Base-by-base conservation (phyloP, 2,329 filamentous ascomycete genomes). In the Helotiales sp. region DNA sequence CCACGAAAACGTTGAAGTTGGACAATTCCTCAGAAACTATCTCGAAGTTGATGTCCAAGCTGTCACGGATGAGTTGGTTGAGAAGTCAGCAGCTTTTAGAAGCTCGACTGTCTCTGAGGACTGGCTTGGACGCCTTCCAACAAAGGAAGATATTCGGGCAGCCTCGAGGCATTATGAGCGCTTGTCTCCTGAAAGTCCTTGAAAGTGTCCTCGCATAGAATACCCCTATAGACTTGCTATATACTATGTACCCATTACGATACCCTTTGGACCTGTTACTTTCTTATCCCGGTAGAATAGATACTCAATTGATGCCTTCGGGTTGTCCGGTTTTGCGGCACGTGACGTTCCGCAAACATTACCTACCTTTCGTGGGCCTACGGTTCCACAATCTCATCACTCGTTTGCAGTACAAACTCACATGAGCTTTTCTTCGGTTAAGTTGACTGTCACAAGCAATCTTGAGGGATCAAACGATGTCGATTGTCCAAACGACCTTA, bases 1-100 rank as follows among this genome's bases (percentile, higher is more conserved):
- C 72, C 87, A 96, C 54, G 95, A 99, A 78, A 99, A 99, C 71
- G 98, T 88, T 0, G 92, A 98, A 25, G 82, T 99, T 1, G 95
- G 95, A 31, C 78, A 82, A 44, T 99, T 97, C 72, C 75, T 99
- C 57, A 79, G 85, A 7, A 77, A 85, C 8, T 99, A 95, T 69
- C 81, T 99, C 0, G 83, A 83, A 49, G 84, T 98, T 1, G 87
- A 97, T 70, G 84, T 96, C 1, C 83, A 90, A 1, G 79, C 79
- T 30, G 85, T 98, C 55, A 97, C 93, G 0, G 77, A 84, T 68
- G 87, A 95, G 73, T 76, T 99, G 44, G 54, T 59, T 22, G 58
- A 65, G 29, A 66, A 66, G 33, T 57, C 62, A 15, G 49, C 62
- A 13, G 44, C 58, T 17, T 65, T 69, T 50, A 47, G 30, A 24